Conservation (phyloP, 768 basidiomycete genomes). For the Clitopilus passeckerianus region DNA sequence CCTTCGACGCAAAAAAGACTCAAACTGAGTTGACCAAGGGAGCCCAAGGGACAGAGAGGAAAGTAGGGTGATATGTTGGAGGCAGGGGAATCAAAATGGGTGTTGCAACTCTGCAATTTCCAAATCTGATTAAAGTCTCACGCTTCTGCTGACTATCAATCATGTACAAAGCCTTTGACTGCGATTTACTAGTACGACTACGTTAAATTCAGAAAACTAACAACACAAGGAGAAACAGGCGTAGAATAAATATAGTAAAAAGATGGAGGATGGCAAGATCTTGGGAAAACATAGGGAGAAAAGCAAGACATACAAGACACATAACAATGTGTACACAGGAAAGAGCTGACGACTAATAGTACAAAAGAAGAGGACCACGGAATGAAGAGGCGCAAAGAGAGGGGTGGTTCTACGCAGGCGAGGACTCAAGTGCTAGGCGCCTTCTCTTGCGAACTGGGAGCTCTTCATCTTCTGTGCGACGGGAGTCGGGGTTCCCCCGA, state of each 20-base stretch:
- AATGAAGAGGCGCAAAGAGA: neutral
- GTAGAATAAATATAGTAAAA: constrained; percentile 10
- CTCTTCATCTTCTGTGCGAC: neutral
- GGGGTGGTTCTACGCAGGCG: neutral
- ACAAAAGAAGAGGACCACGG: neutral
- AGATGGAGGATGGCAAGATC: neutral
- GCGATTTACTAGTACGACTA: neutral
- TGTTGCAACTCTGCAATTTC: constrained; percentile 10
- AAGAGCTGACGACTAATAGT: neutral
- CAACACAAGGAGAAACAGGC: neutral
- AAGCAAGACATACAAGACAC: neutral
- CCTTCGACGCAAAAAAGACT: constrained; percentile 10
- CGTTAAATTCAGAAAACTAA: neutral
- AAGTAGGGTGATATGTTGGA: constrained; percentile 11
- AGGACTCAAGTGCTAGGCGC: constrained; percentile 2
- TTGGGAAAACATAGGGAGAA: neutral
- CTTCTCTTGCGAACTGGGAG: neutral
- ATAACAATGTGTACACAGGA: neutral
- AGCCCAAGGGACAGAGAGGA: constrained; percentile 4
- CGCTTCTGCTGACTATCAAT: neutral
- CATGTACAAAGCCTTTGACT: constrained; percentile 6
- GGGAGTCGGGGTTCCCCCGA: constrained; percentile 2
- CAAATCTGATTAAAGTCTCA: constrained; percentile 18
- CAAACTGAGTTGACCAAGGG: constrained; percentile 9
- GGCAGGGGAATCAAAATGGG: constrained; percentile 15